A percentile compares a stretch with the other conserved stretches of the same genome.
phyloP scores from a whole-genome alignment of 1,139 yeast species.

The Sugiyamaella japonica region DNA sequence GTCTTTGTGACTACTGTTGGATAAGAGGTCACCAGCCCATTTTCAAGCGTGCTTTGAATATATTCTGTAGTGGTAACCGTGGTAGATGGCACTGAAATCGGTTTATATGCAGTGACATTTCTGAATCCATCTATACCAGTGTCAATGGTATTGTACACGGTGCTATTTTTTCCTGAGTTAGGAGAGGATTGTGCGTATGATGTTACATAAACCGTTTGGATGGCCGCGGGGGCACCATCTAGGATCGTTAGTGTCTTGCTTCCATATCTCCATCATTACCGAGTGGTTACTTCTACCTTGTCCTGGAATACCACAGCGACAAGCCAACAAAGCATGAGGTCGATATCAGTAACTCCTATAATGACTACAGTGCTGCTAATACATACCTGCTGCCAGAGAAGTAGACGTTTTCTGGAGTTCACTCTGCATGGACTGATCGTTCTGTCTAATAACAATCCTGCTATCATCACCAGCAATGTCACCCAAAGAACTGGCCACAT shows the following conservation, averaged over 20 bases:
- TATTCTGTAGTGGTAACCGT: background rate
- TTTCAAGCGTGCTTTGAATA: background rate
- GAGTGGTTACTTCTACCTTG: background rate
- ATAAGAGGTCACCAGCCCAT: slow-evolving; percentile 1
- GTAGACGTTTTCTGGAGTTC: background rate
- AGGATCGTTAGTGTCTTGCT: background rate
- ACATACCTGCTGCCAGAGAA: slow-evolving; percentile 12
- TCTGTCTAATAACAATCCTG: background rate
- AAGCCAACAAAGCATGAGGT: no score
- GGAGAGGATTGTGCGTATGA: background rate
- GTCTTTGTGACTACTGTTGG: background rate
- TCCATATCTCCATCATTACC: background rate
- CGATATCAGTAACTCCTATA: background rate
- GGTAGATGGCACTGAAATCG: slow-evolving; percentile 2
- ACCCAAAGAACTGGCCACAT: background rate
- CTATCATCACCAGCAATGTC: background rate
- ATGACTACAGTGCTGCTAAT: background rate
- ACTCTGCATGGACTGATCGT: background rate
- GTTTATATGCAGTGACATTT: background rate
- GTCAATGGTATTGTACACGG: background rate
- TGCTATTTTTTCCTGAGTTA: background rate
- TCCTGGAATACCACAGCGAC: no score
- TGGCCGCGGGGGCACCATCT: slow-evolving; percentile 6
- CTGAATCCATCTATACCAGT: background rate
- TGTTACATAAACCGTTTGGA: slow-evolving; percentile 8